Percentiles rank a stretch among this genome's conserved stretches.
phyloP scores from a whole-genome alignment of 768 basidiomycete species.

The Tubosaeta sp. region DNA sequence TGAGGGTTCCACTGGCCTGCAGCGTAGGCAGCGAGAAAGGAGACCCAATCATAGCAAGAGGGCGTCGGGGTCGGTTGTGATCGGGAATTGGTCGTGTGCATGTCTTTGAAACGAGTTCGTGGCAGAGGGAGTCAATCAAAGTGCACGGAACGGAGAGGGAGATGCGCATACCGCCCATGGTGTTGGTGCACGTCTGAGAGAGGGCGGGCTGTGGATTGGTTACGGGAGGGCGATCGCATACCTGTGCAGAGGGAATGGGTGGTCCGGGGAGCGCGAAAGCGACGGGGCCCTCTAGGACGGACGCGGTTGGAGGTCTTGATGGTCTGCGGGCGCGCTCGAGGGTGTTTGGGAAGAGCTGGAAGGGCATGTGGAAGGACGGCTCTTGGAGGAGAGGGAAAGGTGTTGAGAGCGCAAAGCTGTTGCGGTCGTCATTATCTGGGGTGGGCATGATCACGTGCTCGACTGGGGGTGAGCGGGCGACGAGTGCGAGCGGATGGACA shows the following conservation, averaged over 20 bases:
- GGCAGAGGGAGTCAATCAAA: conserved; percentile 18
- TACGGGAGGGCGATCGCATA: neutral
- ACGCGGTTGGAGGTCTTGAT: conserved; percentile 41
- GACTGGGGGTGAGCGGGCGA: neutral
- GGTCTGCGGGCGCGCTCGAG: conserved; percentile 26
- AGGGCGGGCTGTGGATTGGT: neutral
- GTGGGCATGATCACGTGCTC: conserved; percentile 27
- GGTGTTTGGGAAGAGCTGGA: conserved; percentile 31
- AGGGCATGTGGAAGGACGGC: conserved; percentile 27
- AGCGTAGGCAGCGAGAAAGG: conserved; percentile 75
- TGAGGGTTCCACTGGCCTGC: conserved; percentile 78
- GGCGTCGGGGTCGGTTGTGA: conserved; percentile 12
- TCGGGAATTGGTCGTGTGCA: conserved; percentile 11
- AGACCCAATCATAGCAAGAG: conserved; percentile 60
- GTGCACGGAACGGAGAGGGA: neutral
- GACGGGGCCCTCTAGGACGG: conserved; percentile 38
- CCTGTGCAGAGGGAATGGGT: conserved; percentile 8
- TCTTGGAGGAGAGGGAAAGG: conserved; percentile 24
- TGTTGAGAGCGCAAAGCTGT: conserved; percentile 17
- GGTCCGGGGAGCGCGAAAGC: conserved; percentile 40
- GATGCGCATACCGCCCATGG: conserved; percentile 22
- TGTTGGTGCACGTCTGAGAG: conserved; percentile 6
- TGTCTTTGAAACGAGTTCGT: conserved; percentile 13
- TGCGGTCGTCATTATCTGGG: conserved; percentile 21
- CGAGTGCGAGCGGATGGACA: neutral